Percentiles rank a stretch among this genome's conserved stretches.
Conservation (phyloP, 257 asterid genomes). For the Scutellaria baicalensis region DNA sequence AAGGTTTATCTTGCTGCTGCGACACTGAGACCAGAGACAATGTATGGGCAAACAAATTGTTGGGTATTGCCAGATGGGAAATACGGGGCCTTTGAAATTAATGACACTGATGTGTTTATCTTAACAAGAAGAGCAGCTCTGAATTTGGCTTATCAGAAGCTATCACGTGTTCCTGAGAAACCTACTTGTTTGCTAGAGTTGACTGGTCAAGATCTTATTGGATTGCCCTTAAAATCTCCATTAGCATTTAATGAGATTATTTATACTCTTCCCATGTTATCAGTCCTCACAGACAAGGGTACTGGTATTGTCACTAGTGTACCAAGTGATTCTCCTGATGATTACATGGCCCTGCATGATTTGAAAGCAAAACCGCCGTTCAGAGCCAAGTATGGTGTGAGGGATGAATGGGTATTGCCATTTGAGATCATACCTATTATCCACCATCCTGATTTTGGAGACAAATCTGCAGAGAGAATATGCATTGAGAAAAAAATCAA, state of each 20-base stretch:
- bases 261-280: slow-evolving; percentile 80
- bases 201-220: slow-evolving; percentile 85
- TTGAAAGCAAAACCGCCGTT: slow-evolving; percentile 76
- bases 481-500: slow-evolving; percentile 81
- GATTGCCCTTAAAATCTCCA: slow-evolving; percentile 72
- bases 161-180: slow-evolving; percentile 63
- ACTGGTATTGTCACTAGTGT: slow-evolving; percentile 95
- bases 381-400: slow-evolving; percentile 76
- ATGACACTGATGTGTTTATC: slow-evolving; percentile 70
- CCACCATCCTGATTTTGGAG: slow-evolving; percentile 88
- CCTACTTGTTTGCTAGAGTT: slow-evolving; percentile 82
- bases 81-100: slow-evolving; percentile 91
- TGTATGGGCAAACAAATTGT: slow-evolving; percentile 94
- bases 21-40: slow-evolving; percentile 90
- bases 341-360: slow-evolving; percentile 84
- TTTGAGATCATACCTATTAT: slow-evolving; percentile 84
- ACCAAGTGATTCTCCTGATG: slow-evolving; percentile 95
- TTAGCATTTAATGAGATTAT: slow-evolving; percentile 68
- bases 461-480: slow-evolving; percentile 82
- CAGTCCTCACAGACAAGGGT: slow-evolving; percentile 93
- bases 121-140: slow-evolving; percentile 73
- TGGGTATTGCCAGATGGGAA: slow-evolving; percentile 93
- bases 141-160: slow-evolving; percentile 83
- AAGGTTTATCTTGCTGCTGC: slow-evolving; percentile 94
- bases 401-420: slow-evolving; percentile 92